These are phyloP conservation scores for Ophiosphaerella korrae DNA, from an alignment of 2,329 filamentous ascomycete genomes.

Conservation along the genomic window DNA sequence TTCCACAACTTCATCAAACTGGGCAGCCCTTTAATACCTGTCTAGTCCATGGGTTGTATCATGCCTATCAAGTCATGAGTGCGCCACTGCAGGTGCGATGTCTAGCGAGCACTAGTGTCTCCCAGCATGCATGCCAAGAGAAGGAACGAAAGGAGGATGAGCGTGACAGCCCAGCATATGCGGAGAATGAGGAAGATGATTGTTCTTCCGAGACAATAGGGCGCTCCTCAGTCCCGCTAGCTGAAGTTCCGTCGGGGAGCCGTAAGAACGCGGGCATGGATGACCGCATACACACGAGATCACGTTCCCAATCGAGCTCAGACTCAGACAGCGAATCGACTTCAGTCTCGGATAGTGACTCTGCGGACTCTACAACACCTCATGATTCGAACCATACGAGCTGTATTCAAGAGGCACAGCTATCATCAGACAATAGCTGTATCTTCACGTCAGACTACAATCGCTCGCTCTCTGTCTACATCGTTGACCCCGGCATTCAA, in stretches of 20 bases:
- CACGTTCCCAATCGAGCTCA: conserved; percentile 3
- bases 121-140: conserved; percentile 1
- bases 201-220: neutral
- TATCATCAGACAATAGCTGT: conserved; percentile 60
- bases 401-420: conserved; percentile 37
- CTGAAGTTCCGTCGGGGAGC: no score
- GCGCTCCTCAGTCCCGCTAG: no score
- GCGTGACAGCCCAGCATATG: neutral
- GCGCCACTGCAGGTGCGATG: conserved; percentile 18
- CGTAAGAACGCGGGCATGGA: no score
- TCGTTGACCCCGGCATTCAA: conserved; percentile 19
- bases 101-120: conserved; percentile 26
- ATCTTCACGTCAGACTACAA: conserved; percentile 60
- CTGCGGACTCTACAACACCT: neutral
- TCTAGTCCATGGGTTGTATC: neutral
- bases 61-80: conserved; percentile 16
- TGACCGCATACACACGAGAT: neutral
- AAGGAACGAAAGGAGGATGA: neutral
- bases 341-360: neutral
- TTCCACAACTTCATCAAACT: neutral
- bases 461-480: conserved; percentile 60
- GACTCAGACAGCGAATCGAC: conserved; percentile 1
- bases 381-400: conserved; percentile 15
- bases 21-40: neutral
- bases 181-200: neutral